Percentiles rank a stretch among this genome's conserved stretches.
Evolutionary conservation across 352 stramenopile genomes (phyloP).

Genomic region (Phytophthora syringae): DNA sequence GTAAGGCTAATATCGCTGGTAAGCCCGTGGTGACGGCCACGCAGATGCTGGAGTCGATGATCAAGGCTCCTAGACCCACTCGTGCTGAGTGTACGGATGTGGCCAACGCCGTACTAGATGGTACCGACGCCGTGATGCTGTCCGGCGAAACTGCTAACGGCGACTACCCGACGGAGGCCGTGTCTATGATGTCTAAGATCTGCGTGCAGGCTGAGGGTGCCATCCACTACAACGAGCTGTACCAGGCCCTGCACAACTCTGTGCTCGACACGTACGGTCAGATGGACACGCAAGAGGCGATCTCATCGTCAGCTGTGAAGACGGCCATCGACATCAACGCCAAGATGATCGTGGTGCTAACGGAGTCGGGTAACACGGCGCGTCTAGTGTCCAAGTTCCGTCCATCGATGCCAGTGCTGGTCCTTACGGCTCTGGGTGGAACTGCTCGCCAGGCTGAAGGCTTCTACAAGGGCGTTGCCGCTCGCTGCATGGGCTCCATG

Average conservation of each 20-base stretch:
- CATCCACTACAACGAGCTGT: slow-evolving; percentile 90
- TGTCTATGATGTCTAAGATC: slow-evolving; percentile 95
- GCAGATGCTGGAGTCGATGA: slow-evolving; percentile 99
- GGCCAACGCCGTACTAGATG: slow-evolving; percentile 98
- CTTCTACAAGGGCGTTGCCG: slow-evolving; percentile 57
- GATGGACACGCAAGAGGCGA: slow-evolving; percentile 90
- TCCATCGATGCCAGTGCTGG: slow-evolving; percentile 58
- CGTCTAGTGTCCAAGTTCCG: slow-evolving; percentile 96
- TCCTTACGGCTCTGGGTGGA: slow-evolving; percentile 69
- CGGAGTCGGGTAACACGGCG: slow-evolving; percentile 94
- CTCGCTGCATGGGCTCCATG: slow-evolving; percentile 75
- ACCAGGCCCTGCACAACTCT: slow-evolving; percentile 71
- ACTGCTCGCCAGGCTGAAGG: slow-evolving; percentile 64
- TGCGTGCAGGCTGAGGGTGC: slow-evolving; percentile 89
- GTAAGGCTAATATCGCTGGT: slow-evolving; percentile 94
- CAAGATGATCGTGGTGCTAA: slow-evolving; percentile 97
- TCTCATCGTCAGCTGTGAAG: slow-evolving; percentile 97
- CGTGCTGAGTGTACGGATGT: slow-evolving; percentile 99
- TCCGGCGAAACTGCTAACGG: slow-evolving; percentile 98
- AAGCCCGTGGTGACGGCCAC: slow-evolving; percentile 98
- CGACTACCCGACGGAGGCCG: slow-evolving; percentile 94
- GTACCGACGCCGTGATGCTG: slow-evolving; percentile 98
- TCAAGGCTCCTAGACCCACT: slow-evolving; percentile 96
- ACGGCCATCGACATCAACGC: slow-evolving; percentile 96
- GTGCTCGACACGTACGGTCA: slow-evolving; percentile 58